phyloP scores from a whole-genome alignment of 768 basidiomycete genomes.

The Termitomyces sp. region DNA sequence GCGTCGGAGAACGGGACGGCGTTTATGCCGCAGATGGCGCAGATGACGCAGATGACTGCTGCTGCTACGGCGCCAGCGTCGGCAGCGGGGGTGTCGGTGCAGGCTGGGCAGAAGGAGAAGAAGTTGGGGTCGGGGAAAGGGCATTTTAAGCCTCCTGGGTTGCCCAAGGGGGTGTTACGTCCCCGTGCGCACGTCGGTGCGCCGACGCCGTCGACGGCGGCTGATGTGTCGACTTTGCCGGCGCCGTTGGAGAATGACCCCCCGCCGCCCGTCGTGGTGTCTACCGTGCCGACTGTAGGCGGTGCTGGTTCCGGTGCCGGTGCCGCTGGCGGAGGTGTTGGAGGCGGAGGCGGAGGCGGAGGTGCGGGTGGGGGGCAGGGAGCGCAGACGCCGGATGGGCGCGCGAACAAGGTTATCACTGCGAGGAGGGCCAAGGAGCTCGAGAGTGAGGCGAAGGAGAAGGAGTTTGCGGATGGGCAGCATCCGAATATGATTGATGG shows the following conservation, averaged over 20 bases:
- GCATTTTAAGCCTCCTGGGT: slow-evolving; percentile 67
- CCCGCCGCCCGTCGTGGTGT: slow-evolving; percentile 28
- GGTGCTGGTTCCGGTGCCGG: too few relatives aligned
- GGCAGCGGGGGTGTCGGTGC: background rate
- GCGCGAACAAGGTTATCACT: slow-evolving; percentile 40
- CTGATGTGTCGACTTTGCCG: slow-evolving; percentile 51
- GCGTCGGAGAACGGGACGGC: slow-evolving; percentile 83
- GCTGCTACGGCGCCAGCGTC: background rate
- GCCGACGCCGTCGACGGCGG: slow-evolving; percentile 65
- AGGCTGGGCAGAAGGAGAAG: slow-evolving; percentile 9
- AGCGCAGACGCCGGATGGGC: slow-evolving; percentile 36
- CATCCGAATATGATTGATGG: slow-evolving; percentile 80
- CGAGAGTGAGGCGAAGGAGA: slow-evolving; percentile 80
- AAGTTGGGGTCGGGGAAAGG: slow-evolving; percentile 35
- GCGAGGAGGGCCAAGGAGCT: slow-evolving; percentile 68
- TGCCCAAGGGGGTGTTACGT: slow-evolving; percentile 47
- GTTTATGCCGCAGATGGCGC: slow-evolving; percentile 38
- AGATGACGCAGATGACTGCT: background rate
- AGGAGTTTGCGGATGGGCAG: slow-evolving; percentile 77
- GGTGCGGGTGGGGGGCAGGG: background rate
- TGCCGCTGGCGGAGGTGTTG: too few relatives aligned
- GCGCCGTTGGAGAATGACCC: slow-evolving; percentile 61
- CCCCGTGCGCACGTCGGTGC: slow-evolving; percentile 56
- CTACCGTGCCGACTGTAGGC: background rate
- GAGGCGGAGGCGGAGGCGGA: too few relatives aligned